These are phyloP conservation scores for Elsinoe arachidis DNA, from an alignment of 2,329 filamentous ascomycete species.

Conservation along the genomic window DNA sequence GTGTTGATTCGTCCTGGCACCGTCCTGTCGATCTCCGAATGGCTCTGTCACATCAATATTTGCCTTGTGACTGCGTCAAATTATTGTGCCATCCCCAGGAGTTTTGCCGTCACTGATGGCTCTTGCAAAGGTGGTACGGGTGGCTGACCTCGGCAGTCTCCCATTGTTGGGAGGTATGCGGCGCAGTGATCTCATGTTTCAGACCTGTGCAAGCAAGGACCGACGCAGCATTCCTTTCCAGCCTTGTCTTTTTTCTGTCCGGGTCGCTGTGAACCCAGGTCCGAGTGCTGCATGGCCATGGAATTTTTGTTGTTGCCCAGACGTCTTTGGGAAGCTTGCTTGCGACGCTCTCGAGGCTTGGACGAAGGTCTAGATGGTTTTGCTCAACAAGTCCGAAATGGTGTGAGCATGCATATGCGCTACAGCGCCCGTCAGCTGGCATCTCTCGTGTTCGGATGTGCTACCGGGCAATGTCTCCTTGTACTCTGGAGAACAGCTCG, in stretches of 20 bases:
- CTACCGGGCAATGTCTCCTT: neutral
- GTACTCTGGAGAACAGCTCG: neutral
- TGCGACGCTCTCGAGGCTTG: neutral
- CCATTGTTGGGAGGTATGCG: neutral
- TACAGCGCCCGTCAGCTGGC: neutral
- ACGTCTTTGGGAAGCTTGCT: constrained; percentile 3
- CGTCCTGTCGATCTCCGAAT: neutral
- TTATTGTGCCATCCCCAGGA: neutral
- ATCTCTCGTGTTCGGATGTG: constrained; percentile 4
- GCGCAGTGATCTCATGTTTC: constrained; percentile 9
- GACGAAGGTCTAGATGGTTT: neutral
- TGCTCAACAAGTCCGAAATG: neutral
- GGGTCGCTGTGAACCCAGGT: neutral
- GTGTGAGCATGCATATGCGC: neutral
- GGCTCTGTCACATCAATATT: neutral
- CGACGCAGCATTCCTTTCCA: neutral
- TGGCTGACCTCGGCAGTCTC: neutral
- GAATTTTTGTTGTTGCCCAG: neutral
- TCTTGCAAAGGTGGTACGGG: neutral
- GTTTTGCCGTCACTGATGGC: neutral
- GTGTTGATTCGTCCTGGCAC: neutral
- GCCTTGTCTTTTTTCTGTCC: neutral
- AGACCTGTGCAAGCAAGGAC: neutral
- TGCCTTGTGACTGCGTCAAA: neutral
- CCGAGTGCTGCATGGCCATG: neutral